Evolutionary conservation across 345 rosid species (phyloP).

Genomic region (Noccaea bulbosa): DNA sequence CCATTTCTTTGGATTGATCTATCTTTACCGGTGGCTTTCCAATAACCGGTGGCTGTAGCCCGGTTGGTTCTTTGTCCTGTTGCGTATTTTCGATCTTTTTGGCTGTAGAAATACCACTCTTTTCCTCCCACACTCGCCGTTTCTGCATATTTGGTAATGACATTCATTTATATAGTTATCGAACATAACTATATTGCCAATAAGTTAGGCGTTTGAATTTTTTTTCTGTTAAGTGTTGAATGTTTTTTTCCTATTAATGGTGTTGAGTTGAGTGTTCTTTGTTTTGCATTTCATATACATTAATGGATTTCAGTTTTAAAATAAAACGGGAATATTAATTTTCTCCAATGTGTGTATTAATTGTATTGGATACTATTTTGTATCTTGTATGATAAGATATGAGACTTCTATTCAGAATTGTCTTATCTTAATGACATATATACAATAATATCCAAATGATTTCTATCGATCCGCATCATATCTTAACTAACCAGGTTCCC

Average conservation of each 20-base stretch:
- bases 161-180: conserved; percentile 1
- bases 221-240: not conserved
- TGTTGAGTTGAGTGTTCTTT: not conserved
- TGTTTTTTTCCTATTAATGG: too few species aligned
- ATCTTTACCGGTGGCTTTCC: conserved; percentile 72
- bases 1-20: conserved; percentile 44
- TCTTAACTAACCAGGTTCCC: conserved; percentile 32
- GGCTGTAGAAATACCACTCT: conserved; percentile 60
- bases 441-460: conserved; percentile 32
- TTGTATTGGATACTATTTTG: not conserved
- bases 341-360: not conserved
- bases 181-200: not conserved
- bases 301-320: not conserved
- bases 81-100: conserved; percentile 57
- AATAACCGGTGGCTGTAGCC: conserved; percentile 57
- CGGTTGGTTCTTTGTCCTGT: conserved; percentile 61
- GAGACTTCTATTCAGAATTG: conserved; percentile 17
- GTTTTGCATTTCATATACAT: not conserved
- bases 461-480: conserved; percentile 22
- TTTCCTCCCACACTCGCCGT: conserved; percentile 44
- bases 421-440: conserved; percentile 31
- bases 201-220: not conserved
- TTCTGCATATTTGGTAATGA: conserved; percentile 33
- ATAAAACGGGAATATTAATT: too few species aligned
- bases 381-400: conserved; percentile 1